A percentile compares a stretch with the other conserved stretches of the same genome.
phyloP scores from a whole-genome alignment of 345 rosid species.

The Hibiscus syriacus region DNA sequence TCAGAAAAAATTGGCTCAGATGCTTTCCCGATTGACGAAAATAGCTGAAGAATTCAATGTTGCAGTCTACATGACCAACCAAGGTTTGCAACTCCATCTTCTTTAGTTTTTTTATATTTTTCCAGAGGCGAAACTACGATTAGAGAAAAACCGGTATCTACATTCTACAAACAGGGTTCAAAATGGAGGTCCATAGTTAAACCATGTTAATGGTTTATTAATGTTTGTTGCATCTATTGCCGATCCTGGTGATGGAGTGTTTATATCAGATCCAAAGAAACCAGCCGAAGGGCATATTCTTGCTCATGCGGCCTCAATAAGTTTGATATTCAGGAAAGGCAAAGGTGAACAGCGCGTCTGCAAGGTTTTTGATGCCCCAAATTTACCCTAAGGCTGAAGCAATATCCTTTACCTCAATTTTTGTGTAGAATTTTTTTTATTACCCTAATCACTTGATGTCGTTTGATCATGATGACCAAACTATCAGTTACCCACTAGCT shows the following conservation, averaged over 20 bases:
- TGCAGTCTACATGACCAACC: slow-evolving; percentile 91
- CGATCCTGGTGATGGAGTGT: slow-evolving; percentile 84
- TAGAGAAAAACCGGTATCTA: not conserved
- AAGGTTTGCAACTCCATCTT: slow-evolving; percentile 35
- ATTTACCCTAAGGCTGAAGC: slow-evolving; percentile 68
- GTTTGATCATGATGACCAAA: not conserved
- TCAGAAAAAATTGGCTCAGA: slow-evolving; percentile 94
- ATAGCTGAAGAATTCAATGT: slow-evolving; percentile 91
- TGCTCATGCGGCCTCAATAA: slow-evolving; percentile 76
- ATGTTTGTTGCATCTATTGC: slow-evolving; percentile 49
- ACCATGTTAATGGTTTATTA: slow-evolving; percentile 9
- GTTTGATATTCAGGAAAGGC: slow-evolving; percentile 90
- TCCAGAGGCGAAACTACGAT: not conserved
- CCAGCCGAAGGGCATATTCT: slow-evolving; percentile 92
- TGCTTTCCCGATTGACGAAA: slow-evolving; percentile 76
- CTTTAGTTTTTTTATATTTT: not conserved
- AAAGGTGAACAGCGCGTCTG: slow-evolving; percentile 85
- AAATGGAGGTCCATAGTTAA: not conserved
- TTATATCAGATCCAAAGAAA: slow-evolving; percentile 85
- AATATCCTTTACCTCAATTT: slow-evolving; percentile 45
- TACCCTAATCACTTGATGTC: not conserved
- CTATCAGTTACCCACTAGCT: not conserved
- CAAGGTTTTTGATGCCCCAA: slow-evolving; percentile 94
- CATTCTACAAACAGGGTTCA: not conserved
- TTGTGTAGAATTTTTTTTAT: not conserved